Evolutionary conservation across 257 asterid species (phyloP).

Genomic region (Solanum chiquidenum): DNA sequence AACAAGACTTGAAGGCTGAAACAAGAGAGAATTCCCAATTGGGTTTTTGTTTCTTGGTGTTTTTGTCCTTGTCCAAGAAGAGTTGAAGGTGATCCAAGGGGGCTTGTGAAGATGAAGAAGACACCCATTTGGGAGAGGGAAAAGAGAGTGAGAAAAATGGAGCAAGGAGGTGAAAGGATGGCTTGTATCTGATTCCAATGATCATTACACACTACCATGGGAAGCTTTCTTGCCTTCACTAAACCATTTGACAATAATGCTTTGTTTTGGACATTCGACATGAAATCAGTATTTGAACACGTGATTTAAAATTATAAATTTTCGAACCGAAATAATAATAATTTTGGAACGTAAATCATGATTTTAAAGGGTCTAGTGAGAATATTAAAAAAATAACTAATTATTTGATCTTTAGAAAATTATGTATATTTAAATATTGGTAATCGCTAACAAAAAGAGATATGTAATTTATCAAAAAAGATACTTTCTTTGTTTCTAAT

Average conservation of each 20-base stretch:
- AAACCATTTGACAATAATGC: background rate
- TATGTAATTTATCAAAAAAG: no score
- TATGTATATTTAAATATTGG: background rate
- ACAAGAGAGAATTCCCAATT: conserved; percentile 39
- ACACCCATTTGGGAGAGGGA: conserved; percentile 6
- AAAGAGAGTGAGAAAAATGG: background rate
- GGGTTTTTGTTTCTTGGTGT: conserved; percentile 15
- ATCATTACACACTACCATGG: conserved; percentile 31
- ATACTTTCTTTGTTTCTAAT: no score
- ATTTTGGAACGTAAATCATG: no score
- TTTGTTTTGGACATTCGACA: background rate
- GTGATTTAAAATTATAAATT: no score
- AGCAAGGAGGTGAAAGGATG: background rate
- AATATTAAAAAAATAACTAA: no score
- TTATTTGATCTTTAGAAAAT: no score
- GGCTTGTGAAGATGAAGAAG: background rate
- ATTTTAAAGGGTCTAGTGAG: no score
- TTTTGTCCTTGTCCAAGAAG: background rate
- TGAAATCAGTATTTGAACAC: no score
- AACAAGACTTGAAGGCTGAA: conserved; percentile 57
- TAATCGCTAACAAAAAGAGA: background rate
- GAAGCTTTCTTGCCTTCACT: background rate
- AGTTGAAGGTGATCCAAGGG: background rate
- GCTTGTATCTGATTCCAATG: conserved; percentile 9
- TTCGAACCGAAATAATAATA: rapidly evolving